A percentile compares a stretch with the other conserved stretches of the same genome.
These are phyloP conservation scores for Coprinopsis sp. DNA, from an alignment of 768 basidiomycete species.

Conservation along the genomic window DNA sequence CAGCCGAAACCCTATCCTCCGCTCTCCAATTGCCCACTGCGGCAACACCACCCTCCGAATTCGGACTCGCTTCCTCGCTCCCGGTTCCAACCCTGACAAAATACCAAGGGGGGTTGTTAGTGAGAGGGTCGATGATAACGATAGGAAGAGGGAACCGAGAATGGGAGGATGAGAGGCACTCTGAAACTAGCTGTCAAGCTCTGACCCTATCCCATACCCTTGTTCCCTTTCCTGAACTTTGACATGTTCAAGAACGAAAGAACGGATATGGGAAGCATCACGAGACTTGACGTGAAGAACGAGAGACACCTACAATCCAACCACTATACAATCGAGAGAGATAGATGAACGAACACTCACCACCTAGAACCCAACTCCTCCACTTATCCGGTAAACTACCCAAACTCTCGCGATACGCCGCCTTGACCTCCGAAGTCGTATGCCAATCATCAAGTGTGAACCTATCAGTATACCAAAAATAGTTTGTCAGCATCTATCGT, in stretches of 20 bases:
- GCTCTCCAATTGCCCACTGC: not conserved
- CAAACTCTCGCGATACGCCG: conserved; percentile 29
- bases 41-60: not conserved
- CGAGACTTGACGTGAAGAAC: not conserved
- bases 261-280: not conserved
- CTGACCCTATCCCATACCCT: too few species aligned
- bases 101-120: too few species aligned
- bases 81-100: not conserved
- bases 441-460: conserved; percentile 96
- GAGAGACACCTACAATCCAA: not conserved
- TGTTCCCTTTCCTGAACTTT: too few species aligned
- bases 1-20: not conserved
- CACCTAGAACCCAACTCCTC: not conserved
- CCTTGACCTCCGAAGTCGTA: conserved; percentile 81
- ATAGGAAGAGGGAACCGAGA: too few species aligned
- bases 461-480: too few species aligned
- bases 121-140: conserved; percentile 33
- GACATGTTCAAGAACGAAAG: not conserved
- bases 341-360: conserved; percentile 1
- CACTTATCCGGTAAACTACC: conserved; percentile 16
- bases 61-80: not conserved
- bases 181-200: too few species aligned
- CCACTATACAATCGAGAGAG: conserved; percentile 2
- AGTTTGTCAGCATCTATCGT: too few species aligned
- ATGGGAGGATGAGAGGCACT: too few species aligned